Evolutionary conservation across 176 grass and related monocot species (phyloP).

Genomic region (Cenchrus americanus): DNA sequence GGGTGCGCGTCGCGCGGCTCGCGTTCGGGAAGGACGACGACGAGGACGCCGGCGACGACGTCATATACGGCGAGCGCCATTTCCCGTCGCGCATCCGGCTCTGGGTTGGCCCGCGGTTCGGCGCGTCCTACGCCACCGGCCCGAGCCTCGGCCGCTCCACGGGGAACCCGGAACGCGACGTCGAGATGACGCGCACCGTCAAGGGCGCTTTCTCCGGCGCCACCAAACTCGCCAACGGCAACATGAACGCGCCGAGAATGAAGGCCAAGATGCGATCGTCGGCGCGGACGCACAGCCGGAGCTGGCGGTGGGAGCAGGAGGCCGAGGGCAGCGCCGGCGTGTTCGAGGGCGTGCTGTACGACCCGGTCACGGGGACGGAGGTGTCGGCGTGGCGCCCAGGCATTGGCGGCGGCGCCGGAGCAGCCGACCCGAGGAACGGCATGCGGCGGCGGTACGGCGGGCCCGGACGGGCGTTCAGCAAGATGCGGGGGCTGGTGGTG

Average conservation of each 20-base stretch:
- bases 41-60: constrained; percentile 31
- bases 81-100: constrained; percentile 81
- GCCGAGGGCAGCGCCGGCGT: constrained; percentile 69
- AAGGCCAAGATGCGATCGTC: constrained; percentile 66
- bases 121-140: constrained; percentile 70
- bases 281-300: constrained; percentile 48
- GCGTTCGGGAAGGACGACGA: constrained; percentile 53
- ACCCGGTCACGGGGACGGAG: constrained; percentile 66
- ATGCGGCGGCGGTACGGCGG: constrained; percentile 63
- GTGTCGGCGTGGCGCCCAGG: constrained; percentile 61
- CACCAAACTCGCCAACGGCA: constrained; percentile 39
- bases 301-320: constrained; percentile 97
- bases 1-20: constrained; percentile 66
- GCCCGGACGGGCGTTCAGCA: constrained; percentile 73
- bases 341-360: constrained; percentile 84
- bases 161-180: constrained; percentile 77
- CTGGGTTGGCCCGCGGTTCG: constrained; percentile 72
- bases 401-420: background rate
- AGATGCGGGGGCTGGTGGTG: constrained; percentile 72
- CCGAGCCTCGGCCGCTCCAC: constrained; percentile 88
- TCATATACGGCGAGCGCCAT: constrained; percentile 61
- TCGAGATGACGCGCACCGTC: constrained; percentile 68
- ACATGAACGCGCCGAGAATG: constrained; percentile 7
- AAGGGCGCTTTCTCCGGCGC: constrained; percentile 57
- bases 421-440: constrained; percentile 55